phyloP scores from a whole-genome alignment of 2,329 filamentous ascomycete species.

The Neofusicoccum laricinum region DNA sequence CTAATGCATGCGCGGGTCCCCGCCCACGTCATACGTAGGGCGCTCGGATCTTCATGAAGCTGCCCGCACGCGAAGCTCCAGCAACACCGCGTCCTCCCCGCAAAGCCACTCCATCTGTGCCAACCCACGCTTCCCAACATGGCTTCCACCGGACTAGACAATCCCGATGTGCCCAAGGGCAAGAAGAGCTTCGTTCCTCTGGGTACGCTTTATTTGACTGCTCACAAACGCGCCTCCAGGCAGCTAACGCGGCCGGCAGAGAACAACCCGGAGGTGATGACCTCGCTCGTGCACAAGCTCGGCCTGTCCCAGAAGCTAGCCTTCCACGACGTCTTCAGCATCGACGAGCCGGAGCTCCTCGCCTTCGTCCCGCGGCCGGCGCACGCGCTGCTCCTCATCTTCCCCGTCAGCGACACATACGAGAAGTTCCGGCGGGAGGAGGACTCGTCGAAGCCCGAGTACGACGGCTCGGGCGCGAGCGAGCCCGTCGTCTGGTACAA shows the following conservation, averaged over 20 bases:
- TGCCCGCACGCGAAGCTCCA: conserved; percentile 8
- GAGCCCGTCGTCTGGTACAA: conserved; percentile 59
- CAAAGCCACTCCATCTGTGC: neutral
- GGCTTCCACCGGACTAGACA: conserved; percentile 24
- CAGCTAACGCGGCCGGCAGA: conserved; percentile 31
- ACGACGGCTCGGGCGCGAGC: conserved; percentile 44
- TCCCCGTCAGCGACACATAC: conserved; percentile 43
- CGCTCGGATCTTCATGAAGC: neutral
- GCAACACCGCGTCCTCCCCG: neutral
- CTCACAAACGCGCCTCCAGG: neutral
- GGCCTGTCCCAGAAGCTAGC: conserved; percentile 45
- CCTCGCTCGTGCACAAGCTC: conserved; percentile 47
- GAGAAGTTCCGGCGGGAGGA: conserved; percentile 41
- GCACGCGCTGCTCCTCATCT: conserved; percentile 55
- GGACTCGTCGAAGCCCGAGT: conserved; percentile 40
- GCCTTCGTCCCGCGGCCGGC: conserved; percentile 52
- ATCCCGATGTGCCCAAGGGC: conserved; percentile 26
- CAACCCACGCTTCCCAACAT: conserved; percentile 21
- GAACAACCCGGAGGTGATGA: conserved; percentile 57
- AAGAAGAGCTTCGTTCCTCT: conserved; percentile 39
- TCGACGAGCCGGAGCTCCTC: conserved; percentile 50
- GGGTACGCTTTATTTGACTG: conserved; percentile 22
- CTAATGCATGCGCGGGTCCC: neutral
- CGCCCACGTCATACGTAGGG: conserved; percentile 13
- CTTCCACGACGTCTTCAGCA: conserved; percentile 55